Base-by-base conservation (phyloP, 2,329 filamentous ascomycete genomes). In the Colletotrichum coccodes region DNA sequence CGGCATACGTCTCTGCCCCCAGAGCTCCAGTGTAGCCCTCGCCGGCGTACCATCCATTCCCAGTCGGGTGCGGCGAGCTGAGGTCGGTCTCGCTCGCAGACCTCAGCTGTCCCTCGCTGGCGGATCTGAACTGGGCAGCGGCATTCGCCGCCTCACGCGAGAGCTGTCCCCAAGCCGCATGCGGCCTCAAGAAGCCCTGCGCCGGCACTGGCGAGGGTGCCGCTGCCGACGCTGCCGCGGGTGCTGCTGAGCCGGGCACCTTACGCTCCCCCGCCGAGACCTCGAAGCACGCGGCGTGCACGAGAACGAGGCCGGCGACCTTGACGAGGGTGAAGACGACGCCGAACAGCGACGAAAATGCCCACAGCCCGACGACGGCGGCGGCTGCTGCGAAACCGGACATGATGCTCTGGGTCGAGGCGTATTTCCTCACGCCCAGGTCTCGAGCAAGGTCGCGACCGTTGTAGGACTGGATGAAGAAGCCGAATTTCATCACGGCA, bases 371-470 rank as follows among this genome's bases (percentile, higher is more conserved):
- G 23, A 69, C 66, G 34, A 69, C 26, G 62, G 47, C 66, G 8
- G 66, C 32, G 18, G 50, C 28, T 32, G 49, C 61, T 30, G 66
- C 46, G 42, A 69, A 69, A 8, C 54, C 61, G 9, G 66, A 56
- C 62, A 69, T 60, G 49, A 69, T 46, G 47, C 23, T 56, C 62
- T 69, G 66, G 8, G 52, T 60, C 12, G 66, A 69, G 42, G 66
- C 49, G 62, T 69, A 69, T 12, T 56, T 60, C 4, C 66, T 40
- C 32, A 69, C 66, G 61, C 66, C 66, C 18, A 69, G 66, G 54
- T 69, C 66, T 14, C 66, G 66, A 56, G 66, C 66, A 23, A 69
- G 57, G 42, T 69, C 66, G 40, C 66, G 66, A 42, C 66, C 66
- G 23, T 69, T 65, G 66, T 69, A 60, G 11, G 61, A 56, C 49